phyloP scores from a whole-genome alignment of 108 stramenopile species.

The Epithemia pelagica region DNA sequence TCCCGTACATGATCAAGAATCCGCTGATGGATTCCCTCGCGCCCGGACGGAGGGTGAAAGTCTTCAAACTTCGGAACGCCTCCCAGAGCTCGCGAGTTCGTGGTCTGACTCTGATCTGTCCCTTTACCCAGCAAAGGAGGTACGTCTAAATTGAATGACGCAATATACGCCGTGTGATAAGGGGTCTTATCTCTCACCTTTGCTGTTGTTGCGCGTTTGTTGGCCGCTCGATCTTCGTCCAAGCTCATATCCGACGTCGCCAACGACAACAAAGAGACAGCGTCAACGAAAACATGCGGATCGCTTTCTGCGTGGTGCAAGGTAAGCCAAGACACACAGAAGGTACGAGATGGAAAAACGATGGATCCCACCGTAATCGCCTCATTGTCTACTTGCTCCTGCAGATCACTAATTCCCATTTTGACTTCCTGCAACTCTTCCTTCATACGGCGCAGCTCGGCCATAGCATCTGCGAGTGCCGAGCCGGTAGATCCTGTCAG shows the following conservation, averaged over 20 bases:
- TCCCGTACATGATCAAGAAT: neutral
- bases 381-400: neutral
- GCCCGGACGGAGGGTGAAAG: neutral
- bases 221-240: neutral
- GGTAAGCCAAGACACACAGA: neutral
- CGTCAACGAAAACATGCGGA: neutral
- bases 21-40: neutral
- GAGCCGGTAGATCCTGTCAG: neutral
- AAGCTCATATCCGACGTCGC: neutral
- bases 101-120: neutral
- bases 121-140: neutral
- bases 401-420: neutral
- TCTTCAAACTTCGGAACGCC: neutral
- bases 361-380: neutral
- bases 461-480: neutral
- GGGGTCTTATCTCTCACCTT: neutral
- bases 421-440: neutral
- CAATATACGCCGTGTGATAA: neutral
- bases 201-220: neutral
- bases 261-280: neutral
- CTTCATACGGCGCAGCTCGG: neutral
- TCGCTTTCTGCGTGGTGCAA: neutral
- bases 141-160: neutral
- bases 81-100: neutral
- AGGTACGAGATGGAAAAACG: neutral